Percentiles rank a stretch among this genome's conserved stretches.
These are phyloP conservation scores for Telopea speciosissima DNA, from an alignment of 177 flowering plant genomes.

Conservation along the genomic window DNA sequence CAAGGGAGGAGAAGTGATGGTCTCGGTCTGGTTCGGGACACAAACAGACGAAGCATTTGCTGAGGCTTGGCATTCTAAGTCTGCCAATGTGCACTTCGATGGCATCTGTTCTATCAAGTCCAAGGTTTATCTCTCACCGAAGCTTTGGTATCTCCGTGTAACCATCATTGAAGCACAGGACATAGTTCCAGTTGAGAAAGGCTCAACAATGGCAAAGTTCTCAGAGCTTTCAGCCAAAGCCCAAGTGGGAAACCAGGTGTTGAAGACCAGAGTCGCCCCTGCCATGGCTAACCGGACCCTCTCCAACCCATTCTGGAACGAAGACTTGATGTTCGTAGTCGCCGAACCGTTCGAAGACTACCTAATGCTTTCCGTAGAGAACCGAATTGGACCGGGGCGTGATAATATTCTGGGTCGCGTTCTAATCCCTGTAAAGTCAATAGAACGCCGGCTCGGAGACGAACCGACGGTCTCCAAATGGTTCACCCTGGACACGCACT, in stretches of 20 bases:
- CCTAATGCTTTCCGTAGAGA: slow-evolving; percentile 24
- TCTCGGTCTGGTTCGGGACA: slow-evolving; percentile 31
- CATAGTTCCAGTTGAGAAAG: slow-evolving; percentile 22
- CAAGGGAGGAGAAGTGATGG: slow-evolving; percentile 27
- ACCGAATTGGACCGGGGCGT: slow-evolving; percentile 14
- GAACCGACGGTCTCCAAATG: slow-evolving; percentile 20
- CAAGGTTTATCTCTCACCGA: slow-evolving; percentile 29
- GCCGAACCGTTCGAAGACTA: slow-evolving; percentile 31
- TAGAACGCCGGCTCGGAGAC: slow-evolving; percentile 20
- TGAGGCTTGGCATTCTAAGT: slow-evolving; percentile 29
- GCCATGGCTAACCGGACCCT: slow-evolving; percentile 15
- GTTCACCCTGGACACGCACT: slow-evolving; percentile 20
- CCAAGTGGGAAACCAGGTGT: slow-evolving; percentile 25
- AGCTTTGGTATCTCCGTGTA: slow-evolving; percentile 28
- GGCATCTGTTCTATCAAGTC: slow-evolving; percentile 21
- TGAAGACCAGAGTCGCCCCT: slow-evolving; percentile 16
- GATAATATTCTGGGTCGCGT: slow-evolving; percentile 23
- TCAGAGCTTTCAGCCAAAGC: slow-evolving; percentile 23
- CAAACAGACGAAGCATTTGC: slow-evolving; percentile 32
- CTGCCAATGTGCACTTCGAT: slow-evolving; percentile 19
- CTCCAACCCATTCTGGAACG: slow-evolving; percentile 24
- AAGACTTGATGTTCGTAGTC: slow-evolving; percentile 27
- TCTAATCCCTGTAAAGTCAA: slow-evolving; percentile 17
- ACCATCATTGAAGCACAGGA: slow-evolving; percentile 30
- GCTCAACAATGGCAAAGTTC: slow-evolving; percentile 11